Conservation (phyloP, 805 yeast genomes). For the Pichia exigua region DNA sequence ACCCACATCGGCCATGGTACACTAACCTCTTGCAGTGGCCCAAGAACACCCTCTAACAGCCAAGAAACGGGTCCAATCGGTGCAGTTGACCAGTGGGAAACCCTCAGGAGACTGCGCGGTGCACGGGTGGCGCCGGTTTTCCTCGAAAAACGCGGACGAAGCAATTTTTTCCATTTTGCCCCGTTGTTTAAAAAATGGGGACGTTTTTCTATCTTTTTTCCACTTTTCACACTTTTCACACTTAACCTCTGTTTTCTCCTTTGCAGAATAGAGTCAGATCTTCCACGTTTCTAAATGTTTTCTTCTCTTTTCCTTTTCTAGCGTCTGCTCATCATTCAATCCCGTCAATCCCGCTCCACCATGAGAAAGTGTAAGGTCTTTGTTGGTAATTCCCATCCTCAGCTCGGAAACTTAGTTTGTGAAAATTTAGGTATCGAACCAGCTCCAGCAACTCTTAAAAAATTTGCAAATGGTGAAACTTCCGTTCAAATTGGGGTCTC, state of each 20-base stretch:
- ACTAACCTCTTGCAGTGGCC: too few relatives aligned
- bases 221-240: background rate
- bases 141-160: background rate
- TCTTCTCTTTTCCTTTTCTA: background rate
- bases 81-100: too few relatives aligned
- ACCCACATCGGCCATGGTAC: too few relatives aligned
- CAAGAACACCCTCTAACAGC: too few relatives aligned
- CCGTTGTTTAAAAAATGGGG: background rate
- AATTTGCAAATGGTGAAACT: conserved; percentile 96
- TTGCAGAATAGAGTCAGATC: background rate
- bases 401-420: conserved; percentile 84
- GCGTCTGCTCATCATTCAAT: background rate
- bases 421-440: conserved; percentile 86
- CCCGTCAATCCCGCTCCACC: background rate
- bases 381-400: conserved; percentile 96
- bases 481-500: conserved; percentile 92
- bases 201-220: background rate
- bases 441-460: conserved; percentile 85
- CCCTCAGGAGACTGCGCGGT: too few relatives aligned
- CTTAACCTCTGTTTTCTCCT: background rate
- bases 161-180: too few relatives aligned
- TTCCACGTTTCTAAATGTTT: background rate
- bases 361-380: conserved; percentile 98
- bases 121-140: too few relatives aligned
- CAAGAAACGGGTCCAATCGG: too few relatives aligned